Conservation (phyloP, 2,329 filamentous ascomycete species). For the Xylogone sp. region DNA sequence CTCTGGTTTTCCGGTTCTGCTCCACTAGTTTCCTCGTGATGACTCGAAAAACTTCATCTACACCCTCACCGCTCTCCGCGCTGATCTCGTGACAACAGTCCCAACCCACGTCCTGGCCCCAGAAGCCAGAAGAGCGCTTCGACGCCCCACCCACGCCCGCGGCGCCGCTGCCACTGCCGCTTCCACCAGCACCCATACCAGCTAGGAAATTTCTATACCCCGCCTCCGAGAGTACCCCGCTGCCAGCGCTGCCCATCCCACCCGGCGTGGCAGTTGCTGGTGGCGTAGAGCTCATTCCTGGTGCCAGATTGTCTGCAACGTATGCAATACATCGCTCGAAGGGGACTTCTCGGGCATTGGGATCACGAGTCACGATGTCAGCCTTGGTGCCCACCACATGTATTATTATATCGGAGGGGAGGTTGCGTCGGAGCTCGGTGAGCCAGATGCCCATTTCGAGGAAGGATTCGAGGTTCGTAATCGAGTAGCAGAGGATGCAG, state of each 20-base stretch:
- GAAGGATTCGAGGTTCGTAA: constrained; percentile 82
- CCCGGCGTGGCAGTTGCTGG: constrained; percentile 55
- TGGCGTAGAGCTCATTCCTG: constrained; percentile 62
- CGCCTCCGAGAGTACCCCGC: constrained; percentile 11
- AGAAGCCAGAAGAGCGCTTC: constrained; percentile 72
- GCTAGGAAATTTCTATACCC: constrained; percentile 5
- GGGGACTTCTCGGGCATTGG: constrained; percentile 73
- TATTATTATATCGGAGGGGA: constrained; percentile 69
- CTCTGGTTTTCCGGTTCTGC: constrained; percentile 55
- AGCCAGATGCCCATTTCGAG: constrained; percentile 92
- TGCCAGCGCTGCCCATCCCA: constrained; percentile 6
- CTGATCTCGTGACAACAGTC: constrained; percentile 97
- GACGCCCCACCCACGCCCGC: constrained; percentile 56
- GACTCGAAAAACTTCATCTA: constrained; percentile 93
- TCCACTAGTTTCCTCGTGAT: constrained; percentile 82
- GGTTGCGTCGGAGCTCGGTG: constrained; percentile 75
- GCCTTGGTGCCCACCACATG: constrained; percentile 95
- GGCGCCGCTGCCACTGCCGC: constrained; percentile 16
- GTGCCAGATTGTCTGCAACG: constrained; percentile 85
- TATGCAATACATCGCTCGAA: constrained; percentile 97
- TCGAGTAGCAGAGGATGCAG: constrained; percentile 91
- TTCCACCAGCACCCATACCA: constrained; percentile 2
- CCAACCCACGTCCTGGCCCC: constrained; percentile 92
- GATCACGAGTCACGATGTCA: constrained; percentile 84
- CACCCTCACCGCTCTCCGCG: constrained; percentile 89